Evolutionary conservation across 2,329 filamentous ascomycete genomes (phyloP).

Genomic region (Phoma sp.): DNA sequence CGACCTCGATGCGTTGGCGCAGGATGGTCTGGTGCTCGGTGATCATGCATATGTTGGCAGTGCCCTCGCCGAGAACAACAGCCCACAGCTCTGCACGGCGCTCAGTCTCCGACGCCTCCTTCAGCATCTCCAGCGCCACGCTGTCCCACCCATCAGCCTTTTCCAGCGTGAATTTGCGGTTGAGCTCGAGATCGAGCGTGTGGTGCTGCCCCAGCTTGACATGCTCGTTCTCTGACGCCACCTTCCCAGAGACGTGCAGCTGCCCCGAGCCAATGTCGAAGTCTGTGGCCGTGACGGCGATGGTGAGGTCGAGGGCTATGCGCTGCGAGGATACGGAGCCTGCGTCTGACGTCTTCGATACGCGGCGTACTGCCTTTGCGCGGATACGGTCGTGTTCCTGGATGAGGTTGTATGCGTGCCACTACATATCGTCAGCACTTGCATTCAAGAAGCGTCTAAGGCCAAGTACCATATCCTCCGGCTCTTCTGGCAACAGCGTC

Average conservation of each 20-base stretch:
- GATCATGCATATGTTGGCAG: slow-evolving; percentile 83
- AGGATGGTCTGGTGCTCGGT: slow-evolving; percentile 80
- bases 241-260: slow-evolving; percentile 71
- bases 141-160: slow-evolving; percentile 89
- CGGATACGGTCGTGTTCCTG: slow-evolving; percentile 68
- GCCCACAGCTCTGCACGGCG: slow-evolving; percentile 84
- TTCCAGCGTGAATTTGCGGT: slow-evolving; percentile 85
- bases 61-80: slow-evolving; percentile 89
- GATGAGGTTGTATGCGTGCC: slow-evolving; percentile 78
- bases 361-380: slow-evolving; percentile 70
- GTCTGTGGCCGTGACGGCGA: slow-evolving; percentile 69
- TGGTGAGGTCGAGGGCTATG: slow-evolving; percentile 69
- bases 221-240: slow-evolving; percentile 70
- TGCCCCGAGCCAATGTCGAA: slow-evolving; percentile 73
- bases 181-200: slow-evolving; percentile 82
- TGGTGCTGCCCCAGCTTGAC: slow-evolving; percentile 72
- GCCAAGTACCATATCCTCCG: slow-evolving; percentile 71
- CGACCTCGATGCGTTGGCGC: slow-evolving; percentile 71
- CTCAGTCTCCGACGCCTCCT: slow-evolving; percentile 79
- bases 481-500: slow-evolving; percentile 72
- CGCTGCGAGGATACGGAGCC: slow-evolving; percentile 69
- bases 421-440: slow-evolving; percentile 54
- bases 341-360: slow-evolving; percentile 66
- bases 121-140: slow-evolving; percentile 77
- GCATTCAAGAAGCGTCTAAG: neutral